Conservation (phyloP, 768 basidiomycete genomes). For the Kwoniella sp. region DNA sequence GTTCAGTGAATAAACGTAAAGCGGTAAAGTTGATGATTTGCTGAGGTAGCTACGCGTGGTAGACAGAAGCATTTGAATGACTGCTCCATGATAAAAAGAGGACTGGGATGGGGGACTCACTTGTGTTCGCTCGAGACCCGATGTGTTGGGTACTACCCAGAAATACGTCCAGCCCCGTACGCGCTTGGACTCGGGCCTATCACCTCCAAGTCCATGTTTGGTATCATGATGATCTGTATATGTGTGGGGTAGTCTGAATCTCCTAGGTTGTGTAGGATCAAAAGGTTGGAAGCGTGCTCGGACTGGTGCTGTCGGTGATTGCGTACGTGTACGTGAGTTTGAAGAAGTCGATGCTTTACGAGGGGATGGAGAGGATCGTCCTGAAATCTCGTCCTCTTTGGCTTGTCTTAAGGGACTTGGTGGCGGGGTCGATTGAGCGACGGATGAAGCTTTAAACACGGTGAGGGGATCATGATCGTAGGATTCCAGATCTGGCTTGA, state of each 20-base stretch:
- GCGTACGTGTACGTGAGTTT: not conserved
- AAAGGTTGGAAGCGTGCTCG: constrained; percentile 15
- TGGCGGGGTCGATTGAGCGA: not conserved
- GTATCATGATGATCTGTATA: not conserved
- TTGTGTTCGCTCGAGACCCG: constrained; percentile 72
- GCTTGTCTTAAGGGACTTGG: not conserved
- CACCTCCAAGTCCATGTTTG: not conserved
- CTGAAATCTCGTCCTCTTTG: not conserved
- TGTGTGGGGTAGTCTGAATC: constrained; percentile 25
- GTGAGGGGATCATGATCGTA: not conserved
- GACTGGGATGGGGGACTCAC: constrained; percentile 56
- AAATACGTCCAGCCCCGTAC: constrained; percentile 64
- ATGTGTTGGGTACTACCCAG: constrained; percentile 75
- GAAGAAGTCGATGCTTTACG: too few relatives aligned
- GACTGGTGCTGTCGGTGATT: not conserved
- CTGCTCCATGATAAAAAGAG: too few relatives aligned
- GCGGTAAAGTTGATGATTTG: constrained; percentile 35
- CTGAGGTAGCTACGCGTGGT: constrained; percentile 30
- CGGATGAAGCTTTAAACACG: not conserved
- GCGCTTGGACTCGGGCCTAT: constrained; percentile 8
- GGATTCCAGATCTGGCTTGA: constrained; percentile 9
- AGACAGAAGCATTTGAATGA: not conserved
- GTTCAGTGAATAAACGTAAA: constrained; percentile 21
- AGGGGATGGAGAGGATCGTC: not conserved
- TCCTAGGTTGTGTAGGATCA: constrained; percentile 41